Conservation (phyloP, 2,329 filamentous ascomycete species). For the Colletotrichum salicis region DNA sequence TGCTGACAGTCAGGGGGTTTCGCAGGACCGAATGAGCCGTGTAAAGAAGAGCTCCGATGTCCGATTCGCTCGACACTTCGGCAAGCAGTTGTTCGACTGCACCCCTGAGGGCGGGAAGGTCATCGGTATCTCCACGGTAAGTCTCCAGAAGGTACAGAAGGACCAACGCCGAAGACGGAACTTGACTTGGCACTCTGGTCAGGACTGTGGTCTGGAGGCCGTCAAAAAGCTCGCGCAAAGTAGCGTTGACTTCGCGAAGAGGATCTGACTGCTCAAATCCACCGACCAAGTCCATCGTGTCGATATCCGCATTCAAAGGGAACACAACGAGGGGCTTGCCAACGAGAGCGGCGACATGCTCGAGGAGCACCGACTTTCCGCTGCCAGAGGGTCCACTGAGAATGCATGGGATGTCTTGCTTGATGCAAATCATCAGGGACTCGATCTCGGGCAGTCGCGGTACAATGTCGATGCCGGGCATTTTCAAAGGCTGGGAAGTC, state of each 20-base stretch:
- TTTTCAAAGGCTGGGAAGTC: slow-evolving; percentile 60
- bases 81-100: slow-evolving; percentile 53
- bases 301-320: slow-evolving; percentile 92
- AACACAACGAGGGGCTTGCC: slow-evolving; percentile 84
- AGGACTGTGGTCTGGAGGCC: slow-evolving; percentile 64
- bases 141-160: slow-evolving; percentile 62
- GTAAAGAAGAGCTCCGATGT: slow-evolving; percentile 58
- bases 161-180: slow-evolving; percentile 59
- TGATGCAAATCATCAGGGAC: slow-evolving; percentile 86
- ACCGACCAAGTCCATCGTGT: slow-evolving; percentile 96
- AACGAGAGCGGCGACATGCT: slow-evolving; percentile 80
- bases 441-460: slow-evolving; percentile 79
- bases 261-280: slow-evolving; percentile 96
- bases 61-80: slow-evolving; percentile 55
- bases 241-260: slow-evolving; percentile 74
- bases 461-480: slow-evolving; percentile 62
- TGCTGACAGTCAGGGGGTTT: slow-evolving; percentile 68
- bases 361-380: slow-evolving; percentile 85
- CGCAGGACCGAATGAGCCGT: slow-evolving; percentile 62
- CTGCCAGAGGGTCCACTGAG: slow-evolving; percentile 85
- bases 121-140: slow-evolving; percentile 49
- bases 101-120: slow-evolving; percentile 50
- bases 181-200: slow-evolving; percentile 56
- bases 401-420: slow-evolving; percentile 89
- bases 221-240: slow-evolving; percentile 58